A percentile compares a stretch with the other conserved stretches of the same genome.
These are phyloP conservation scores for Populus davidiana DNA, from an alignment of 345 rosid species.

Conservation along the genomic window DNA sequence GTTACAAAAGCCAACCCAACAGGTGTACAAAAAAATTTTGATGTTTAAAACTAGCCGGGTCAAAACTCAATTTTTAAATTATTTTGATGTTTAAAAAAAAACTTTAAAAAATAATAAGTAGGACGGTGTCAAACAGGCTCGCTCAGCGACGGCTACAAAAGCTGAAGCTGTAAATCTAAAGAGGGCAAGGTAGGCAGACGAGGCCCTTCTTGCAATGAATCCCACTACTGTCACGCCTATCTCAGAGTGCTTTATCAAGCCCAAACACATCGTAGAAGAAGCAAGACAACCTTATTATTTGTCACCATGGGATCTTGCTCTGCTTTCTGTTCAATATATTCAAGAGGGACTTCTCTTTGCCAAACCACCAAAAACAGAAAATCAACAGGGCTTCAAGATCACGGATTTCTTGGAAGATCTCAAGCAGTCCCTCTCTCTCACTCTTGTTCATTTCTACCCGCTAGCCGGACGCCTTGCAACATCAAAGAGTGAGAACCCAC, in stretches of 20 bases:
- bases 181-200: too few species aligned
- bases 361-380: conserved; percentile 37
- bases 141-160: too few species aligned
- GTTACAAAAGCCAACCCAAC: neutral
- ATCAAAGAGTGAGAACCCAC: conserved; percentile 15
- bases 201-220: conserved; percentile 14
- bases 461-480: conserved; percentile 66
- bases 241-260: conserved; percentile 57
- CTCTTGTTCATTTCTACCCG: conserved; percentile 71
- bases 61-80: too few species aligned
- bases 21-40: neutral
- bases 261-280: conserved; percentile 34
- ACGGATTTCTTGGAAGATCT: conserved; percentile 36
- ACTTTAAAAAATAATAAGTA: too few species aligned
- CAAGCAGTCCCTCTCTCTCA: conserved; percentile 46
- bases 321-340: conserved; percentile 67
- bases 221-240: conserved; percentile 27
- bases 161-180: too few species aligned
- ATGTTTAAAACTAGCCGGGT: too few species aligned
- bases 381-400: conserved; percentile 29
- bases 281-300: conserved; percentile 47
- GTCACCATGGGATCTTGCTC: conserved; percentile 64
- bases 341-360: conserved; percentile 58
- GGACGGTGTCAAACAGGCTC: too few species aligned
- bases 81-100: too few species aligned